Evolutionary conservation across 2,329 filamentous ascomycete genomes (phyloP).

Genomic region (Calycina herbarum): DNA sequence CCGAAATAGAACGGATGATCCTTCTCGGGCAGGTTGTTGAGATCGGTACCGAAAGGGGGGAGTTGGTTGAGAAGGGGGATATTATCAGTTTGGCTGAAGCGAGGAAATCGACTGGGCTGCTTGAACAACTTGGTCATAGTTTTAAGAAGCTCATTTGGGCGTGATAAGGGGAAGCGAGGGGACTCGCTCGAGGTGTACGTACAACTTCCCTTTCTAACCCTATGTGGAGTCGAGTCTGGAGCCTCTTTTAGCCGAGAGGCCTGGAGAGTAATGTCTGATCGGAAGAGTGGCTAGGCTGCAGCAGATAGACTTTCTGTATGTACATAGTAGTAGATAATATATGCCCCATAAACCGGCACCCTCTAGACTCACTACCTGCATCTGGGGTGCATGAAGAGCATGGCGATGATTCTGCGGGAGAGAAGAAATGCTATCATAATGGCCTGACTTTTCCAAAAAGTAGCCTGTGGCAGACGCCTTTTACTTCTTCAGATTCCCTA

Average conservation of each 20-base stretch:
- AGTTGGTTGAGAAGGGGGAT: conserved; percentile 58
- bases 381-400: neutral
- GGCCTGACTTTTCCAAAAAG: conserved; percentile 8
- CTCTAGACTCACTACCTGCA: neutral
- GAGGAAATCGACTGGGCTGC: conserved; percentile 78
- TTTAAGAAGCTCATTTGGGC: conserved; percentile 92
- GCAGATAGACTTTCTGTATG: neutral
- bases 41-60: conserved; percentile 33
- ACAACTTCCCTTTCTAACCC: neutral
- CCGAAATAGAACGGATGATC: conserved; percentile 72
- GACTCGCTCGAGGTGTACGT: neutral
- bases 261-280: neutral
- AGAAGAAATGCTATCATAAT: conserved; percentile 7
- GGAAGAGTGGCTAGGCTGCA: neutral
- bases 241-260: neutral
- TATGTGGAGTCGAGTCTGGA: neutral
- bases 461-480: neutral
- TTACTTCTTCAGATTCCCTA: neutral
- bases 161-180: conserved; percentile 15
- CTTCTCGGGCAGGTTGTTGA: conserved; percentile 46
- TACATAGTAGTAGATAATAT: conserved; percentile 1
- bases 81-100: conserved; percentile 85
- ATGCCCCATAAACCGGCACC: conserved; percentile 5
- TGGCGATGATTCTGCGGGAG: neutral
- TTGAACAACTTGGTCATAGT: conserved; percentile 86